These are phyloP conservation scores for Clitoria ternatea DNA, from an alignment of 306 rosid genomes.

Conservation along the genomic window DNA sequence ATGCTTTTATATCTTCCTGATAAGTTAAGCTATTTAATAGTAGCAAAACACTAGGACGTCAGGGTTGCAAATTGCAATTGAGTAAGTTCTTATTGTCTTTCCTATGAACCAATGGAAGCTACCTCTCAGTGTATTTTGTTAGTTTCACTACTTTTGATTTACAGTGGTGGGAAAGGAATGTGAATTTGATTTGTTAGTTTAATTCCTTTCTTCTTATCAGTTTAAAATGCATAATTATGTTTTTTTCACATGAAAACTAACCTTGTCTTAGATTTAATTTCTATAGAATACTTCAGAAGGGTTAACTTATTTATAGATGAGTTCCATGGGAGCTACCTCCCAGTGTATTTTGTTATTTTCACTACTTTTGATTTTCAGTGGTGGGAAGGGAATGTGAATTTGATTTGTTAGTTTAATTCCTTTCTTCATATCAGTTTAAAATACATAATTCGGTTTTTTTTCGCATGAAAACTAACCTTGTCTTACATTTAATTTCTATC, in stretches of 20 bases:
- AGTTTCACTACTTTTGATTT: not conserved
- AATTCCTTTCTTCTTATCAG: not conserved
- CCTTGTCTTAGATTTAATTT: slow-evolving; percentile 1
- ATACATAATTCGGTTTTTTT: not conserved
- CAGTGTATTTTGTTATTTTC: not conserved
- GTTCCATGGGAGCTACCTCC: not conserved
- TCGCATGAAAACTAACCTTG: not conserved
- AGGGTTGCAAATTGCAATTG: slow-evolving; percentile 4
- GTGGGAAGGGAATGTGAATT: not conserved
- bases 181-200: not conserved
- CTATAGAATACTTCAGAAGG: not conserved
- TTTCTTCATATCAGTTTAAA: slow-evolving; percentile 1
- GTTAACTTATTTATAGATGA: not conserved
- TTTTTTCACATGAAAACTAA: not conserved
- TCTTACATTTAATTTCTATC: not conserved
- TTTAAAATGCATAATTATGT: not conserved
- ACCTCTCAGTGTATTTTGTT: not conserved
- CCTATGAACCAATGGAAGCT: not conserved
- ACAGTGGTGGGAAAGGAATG: not conserved
- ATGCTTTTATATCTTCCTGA: not conserved
- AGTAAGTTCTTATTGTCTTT: slow-evolving; percentile 9
- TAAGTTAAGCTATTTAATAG: not conserved
- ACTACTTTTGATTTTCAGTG: not conserved
- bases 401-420: slow-evolving; percentile 9
- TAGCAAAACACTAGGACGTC: not conserved